These are phyloP conservation scores for Cladobotryum mycophilum DNA, from an alignment of 2,329 filamentous ascomycete species.

Conservation along the genomic window DNA sequence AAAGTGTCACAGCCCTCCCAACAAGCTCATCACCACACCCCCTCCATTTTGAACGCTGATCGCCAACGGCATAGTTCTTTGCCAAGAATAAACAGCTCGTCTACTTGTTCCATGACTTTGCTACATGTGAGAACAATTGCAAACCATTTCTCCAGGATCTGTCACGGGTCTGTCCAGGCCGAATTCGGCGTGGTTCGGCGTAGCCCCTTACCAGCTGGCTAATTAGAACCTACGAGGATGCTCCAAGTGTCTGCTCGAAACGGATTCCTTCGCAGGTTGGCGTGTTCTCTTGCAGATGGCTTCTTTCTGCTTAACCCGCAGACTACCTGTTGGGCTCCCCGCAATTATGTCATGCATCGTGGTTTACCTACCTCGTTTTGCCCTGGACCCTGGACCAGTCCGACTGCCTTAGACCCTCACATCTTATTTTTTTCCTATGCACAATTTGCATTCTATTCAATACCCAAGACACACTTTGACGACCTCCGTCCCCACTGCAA, in stretches of 20 bases:
- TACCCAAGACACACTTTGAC: conserved; percentile 10
- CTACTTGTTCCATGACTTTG: too few relatives aligned
- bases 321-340: conserved; percentile 20
- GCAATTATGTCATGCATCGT: conserved; percentile 43
- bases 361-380: conserved; percentile 6
- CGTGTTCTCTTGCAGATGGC: neutral
- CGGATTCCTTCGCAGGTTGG: too few relatives aligned
- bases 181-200: conserved; percentile 8
- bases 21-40: conserved; percentile 1
- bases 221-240: neutral
- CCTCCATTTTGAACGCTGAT: conserved; percentile 9
- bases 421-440: conserved; percentile 10
- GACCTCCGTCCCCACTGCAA: conserved; percentile 7
- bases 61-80: conserved; percentile 3
- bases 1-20: neutral
- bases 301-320: neutral
- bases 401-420: conserved; percentile 8
- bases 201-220: neutral
- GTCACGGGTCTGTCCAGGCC: conserved; percentile 4
- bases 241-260: neutral
- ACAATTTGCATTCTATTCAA: conserved; percentile 9
- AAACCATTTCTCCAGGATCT: neutral
- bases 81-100: neutral
- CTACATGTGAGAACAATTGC: neutral
- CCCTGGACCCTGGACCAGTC: conserved; percentile 9